These are phyloP conservation scores for Globisporangium recalcitrans DNA, from an alignment of 352 stramenopile genomes.

Conservation along the genomic window DNA sequence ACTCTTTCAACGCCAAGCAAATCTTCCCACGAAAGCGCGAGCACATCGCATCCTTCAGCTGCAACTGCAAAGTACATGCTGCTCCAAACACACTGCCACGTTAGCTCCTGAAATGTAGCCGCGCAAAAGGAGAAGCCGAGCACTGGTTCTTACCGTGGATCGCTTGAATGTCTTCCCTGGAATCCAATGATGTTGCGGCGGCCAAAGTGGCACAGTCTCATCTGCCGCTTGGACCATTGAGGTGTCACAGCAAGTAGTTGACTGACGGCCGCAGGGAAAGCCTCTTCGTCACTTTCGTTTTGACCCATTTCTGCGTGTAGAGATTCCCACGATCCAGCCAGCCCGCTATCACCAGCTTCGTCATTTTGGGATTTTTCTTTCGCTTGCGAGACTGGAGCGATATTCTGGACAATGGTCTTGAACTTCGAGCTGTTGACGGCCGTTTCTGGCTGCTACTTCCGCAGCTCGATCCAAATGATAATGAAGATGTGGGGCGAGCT, in stretches of 20 bases:
- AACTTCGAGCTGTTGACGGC: not conserved
- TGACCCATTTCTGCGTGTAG: not conserved
- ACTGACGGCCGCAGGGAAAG: not conserved
- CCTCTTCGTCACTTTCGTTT: not conserved
- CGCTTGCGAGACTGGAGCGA: not conserved
- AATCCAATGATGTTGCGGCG: slow-evolving; percentile 6
- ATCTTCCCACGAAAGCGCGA: slow-evolving; percentile 30
- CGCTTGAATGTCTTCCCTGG: slow-evolving; percentile 3
- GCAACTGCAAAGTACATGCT: slow-evolving; percentile 25
- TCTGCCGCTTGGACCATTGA: slow-evolving; percentile 9
- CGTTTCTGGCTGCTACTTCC: not conserved
- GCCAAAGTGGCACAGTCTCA: slow-evolving; percentile 10
- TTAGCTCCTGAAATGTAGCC: not conserved
- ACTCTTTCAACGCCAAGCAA: slow-evolving; percentile 24
- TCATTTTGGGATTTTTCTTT: not conserved
- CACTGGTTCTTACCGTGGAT: slow-evolving; percentile 3
- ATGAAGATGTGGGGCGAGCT: not conserved
- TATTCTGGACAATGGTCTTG: slow-evolving; percentile 23
- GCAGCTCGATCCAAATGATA: not conserved
- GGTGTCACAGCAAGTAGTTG: not conserved
- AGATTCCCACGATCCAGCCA: slow-evolving; percentile 6
- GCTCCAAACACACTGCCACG: not conserved
- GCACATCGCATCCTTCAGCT: slow-evolving; percentile 20
- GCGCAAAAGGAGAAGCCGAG: not conserved
- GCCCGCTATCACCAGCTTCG: not conserved